phyloP scores from a whole-genome alignment of 495 filamentous ascomycete genomes.

The Glutinoglossum americanum region DNA sequence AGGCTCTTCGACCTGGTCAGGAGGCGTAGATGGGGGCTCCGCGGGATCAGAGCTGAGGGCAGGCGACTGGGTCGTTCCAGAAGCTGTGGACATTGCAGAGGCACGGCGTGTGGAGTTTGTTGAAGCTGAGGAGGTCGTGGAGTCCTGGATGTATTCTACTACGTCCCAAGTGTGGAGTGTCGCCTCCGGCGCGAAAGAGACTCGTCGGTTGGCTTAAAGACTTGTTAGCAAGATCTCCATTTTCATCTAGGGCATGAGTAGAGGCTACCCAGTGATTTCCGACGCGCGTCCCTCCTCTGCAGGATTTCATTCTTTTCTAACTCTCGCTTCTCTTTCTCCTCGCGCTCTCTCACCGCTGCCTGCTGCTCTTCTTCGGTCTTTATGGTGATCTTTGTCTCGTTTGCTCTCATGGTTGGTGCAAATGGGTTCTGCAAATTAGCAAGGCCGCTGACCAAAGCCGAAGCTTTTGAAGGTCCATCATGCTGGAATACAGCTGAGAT shows the following conservation, averaged over 20 bases:
- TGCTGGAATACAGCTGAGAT: neutral
- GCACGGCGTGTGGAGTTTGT: slow-evolving; percentile 46
- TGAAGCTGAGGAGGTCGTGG: slow-evolving; percentile 62
- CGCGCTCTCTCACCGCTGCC: slow-evolving; percentile 47
- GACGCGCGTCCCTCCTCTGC: slow-evolving; percentile 58
- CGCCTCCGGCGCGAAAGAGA: slow-evolving; percentile 93
- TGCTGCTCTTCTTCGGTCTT: slow-evolving; percentile 64
- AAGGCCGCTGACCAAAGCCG: neutral
- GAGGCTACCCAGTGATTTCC: slow-evolving; percentile 55
- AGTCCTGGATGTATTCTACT: slow-evolving; percentile 70
- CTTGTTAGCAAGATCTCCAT: slow-evolving; percentile 7
- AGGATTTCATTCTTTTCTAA: slow-evolving; percentile 45
- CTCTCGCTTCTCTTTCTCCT: slow-evolving; percentile 44
- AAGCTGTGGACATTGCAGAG: slow-evolving; percentile 30
- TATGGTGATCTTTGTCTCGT: slow-evolving; percentile 25
- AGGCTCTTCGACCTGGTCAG: slow-evolving; percentile 36
- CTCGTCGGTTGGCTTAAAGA: slow-evolving; percentile 54
- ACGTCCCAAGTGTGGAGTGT: slow-evolving; percentile 97
- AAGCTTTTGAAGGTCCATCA: neutral
- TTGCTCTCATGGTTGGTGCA: slow-evolving; percentile 20
- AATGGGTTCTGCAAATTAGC: slow-evolving; percentile 22
- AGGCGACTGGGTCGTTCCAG: slow-evolving; percentile 20
- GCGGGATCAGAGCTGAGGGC: slow-evolving; percentile 26
- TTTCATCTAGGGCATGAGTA: neutral
- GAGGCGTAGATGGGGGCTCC: slow-evolving; percentile 44